A percentile compares a stretch with the other conserved stretches of the same genome.
Conservation (phyloP, 1,284 basidiomycete genomes). For the Ganoderma sp. region DNA sequence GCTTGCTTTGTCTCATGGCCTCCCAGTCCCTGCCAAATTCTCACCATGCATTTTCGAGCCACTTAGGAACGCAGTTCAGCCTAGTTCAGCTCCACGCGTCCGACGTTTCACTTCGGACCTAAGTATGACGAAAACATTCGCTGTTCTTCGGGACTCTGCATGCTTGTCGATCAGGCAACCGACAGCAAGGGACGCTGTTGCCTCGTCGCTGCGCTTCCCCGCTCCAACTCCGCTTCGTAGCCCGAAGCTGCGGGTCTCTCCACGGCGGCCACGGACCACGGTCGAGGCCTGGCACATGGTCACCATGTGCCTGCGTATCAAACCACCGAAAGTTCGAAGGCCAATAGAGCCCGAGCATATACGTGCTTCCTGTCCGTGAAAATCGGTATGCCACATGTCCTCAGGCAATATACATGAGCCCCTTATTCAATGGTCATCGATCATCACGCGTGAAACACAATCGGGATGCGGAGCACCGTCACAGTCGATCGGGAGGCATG, state of each 20-base stretch:
- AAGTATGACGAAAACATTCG: background rate
- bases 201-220: background rate
- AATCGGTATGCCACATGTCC: constrained; percentile 29
- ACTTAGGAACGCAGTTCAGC: background rate
- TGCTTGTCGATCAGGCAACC: background rate
- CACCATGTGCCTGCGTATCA: constrained; percentile 1
- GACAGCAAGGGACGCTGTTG: background rate
- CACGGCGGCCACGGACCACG: background rate
- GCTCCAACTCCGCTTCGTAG: background rate
- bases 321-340: constrained; percentile 1
- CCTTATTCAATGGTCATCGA: background rate
- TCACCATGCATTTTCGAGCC: background rate
- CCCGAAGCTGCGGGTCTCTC: background rate
- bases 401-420: background rate
- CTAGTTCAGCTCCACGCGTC: background rate
- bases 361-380: constrained; percentile 25
- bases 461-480: background rate
- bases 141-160: background rate
- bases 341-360: constrained; percentile 5
- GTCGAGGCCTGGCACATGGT: background rate
- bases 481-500: background rate
- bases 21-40: background rate
- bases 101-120: background rate
- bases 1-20: background rate
- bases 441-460: background rate